Evolutionary conservation across 179 eudicot species (phyloP).

Genomic region (Kewa caespitosa): DNA sequence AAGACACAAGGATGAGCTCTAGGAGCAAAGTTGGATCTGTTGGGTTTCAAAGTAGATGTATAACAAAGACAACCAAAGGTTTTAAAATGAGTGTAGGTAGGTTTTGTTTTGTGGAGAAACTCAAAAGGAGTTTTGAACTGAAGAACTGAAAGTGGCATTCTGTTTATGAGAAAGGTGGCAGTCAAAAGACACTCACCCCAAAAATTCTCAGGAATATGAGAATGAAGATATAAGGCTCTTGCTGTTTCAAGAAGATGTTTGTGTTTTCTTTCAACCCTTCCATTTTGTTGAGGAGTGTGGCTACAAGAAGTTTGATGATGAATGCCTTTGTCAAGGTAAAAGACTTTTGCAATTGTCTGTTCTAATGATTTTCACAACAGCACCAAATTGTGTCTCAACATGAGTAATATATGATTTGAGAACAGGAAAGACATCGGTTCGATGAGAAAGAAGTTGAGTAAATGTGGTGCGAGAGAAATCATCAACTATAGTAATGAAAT

Average conservation of each 20-base stretch:
- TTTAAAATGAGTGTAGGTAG: background rate
- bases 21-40: background rate
- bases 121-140: background rate
- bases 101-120: background rate
- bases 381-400: background rate
- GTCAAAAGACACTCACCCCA: background rate
- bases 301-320: background rate
- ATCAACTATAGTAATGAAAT: background rate
- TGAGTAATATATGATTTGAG: background rate
- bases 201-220: background rate
- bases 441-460: background rate
- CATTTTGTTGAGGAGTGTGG: background rate
- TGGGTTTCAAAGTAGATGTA: background rate
- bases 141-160: background rate
- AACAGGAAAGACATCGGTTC: background rate
- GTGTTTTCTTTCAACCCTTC: background rate
- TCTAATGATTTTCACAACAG: background rate
- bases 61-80: background rate
- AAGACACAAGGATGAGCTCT: background rate
- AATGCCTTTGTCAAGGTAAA: background rate
- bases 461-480: background rate
- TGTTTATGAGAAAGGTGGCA: background rate
- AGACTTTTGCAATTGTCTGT: background rate
- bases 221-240: background rate
- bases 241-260: background rate